Evolutionary conservation across 257 asterid genomes (phyloP).

Genomic region (Lycium barbarum): DNA sequence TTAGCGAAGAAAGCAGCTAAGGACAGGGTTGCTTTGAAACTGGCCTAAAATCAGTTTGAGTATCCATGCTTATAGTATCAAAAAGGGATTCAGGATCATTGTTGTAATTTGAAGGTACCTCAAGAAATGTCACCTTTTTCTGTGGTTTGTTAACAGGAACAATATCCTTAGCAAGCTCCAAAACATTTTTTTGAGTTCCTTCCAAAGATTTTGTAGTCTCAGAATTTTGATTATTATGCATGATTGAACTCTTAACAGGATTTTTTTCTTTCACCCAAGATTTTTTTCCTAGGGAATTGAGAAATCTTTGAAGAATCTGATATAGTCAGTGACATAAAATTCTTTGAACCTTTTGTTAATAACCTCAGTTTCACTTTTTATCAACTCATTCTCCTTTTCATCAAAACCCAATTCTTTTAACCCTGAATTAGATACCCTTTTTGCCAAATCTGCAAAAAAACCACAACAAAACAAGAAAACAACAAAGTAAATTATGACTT

Average conservation of each 20-base stretch:
- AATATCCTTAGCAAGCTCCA: slow-evolving; percentile 3
- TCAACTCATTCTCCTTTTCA: slow-evolving; percentile 73
- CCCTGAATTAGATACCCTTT: slow-evolving; percentile 49
- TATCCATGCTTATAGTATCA: slow-evolving; percentile 41
- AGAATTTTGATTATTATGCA: slow-evolving; percentile 38
- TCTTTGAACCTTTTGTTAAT: slow-evolving; percentile 65
- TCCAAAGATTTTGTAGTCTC: slow-evolving; percentile 34
- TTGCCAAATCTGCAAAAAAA: slow-evolving; percentile 51
- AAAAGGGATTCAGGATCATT: slow-evolving; percentile 32
- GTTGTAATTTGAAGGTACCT: slow-evolving; percentile 42
- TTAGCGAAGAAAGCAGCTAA: no score
- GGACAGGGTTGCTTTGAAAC: no score
- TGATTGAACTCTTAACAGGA: slow-evolving; percentile 70
- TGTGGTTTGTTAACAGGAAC: slow-evolving; percentile 46
- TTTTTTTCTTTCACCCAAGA: slow-evolving; percentile 79
- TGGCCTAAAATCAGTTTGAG: no score
- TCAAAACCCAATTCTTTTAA: slow-evolving; percentile 40
- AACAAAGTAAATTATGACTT: slow-evolving; percentile 19
- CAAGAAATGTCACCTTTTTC: slow-evolving; percentile 62
- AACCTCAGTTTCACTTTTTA: slow-evolving; percentile 51
- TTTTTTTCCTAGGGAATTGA: slow-evolving; percentile 82
- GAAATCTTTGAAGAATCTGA: slow-evolving; percentile 92
- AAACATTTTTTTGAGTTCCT: slow-evolving; percentile 27
- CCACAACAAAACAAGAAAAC: slow-evolving; percentile 1
- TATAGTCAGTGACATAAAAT: slow-evolving; percentile 91